A percentile compares a stretch with the other conserved stretches of the same genome.
Evolutionary conservation across 140 eudicot species (phyloP).

Genomic region (Bidens hawaiensis): DNA sequence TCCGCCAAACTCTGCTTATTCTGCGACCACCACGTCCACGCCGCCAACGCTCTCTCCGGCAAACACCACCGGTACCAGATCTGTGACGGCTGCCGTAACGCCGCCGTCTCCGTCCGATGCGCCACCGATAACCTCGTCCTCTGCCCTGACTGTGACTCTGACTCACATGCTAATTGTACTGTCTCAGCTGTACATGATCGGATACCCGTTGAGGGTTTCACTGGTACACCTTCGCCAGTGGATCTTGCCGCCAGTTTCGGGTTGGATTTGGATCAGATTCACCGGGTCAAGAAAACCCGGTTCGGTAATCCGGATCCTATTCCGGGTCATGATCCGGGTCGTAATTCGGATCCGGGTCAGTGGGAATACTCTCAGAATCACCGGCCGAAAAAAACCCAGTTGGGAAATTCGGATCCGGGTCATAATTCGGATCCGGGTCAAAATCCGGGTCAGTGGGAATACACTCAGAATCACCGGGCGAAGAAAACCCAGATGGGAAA

Average conservation of each 20-base stretch:
- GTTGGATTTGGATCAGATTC: conserved; percentile 23
- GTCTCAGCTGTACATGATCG: conserved; percentile 44
- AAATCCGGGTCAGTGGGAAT: too few species aligned
- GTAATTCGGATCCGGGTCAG: too few species aligned
- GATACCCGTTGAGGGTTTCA: conserved; percentile 41
- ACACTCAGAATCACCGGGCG: too few species aligned
- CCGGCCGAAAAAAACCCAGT: too few species aligned
- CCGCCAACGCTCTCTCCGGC: conserved; percentile 80
- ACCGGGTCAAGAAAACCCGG: neutral
- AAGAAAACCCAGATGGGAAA: too few species aligned
- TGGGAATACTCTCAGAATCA: too few species aligned
- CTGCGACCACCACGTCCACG: conserved; percentile 88
- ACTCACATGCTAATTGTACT: conserved; percentile 39
- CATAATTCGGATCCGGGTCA: too few species aligned
- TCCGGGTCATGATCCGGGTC: too few species aligned
- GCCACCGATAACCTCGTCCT: conserved; percentile 56
- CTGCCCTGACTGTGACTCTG: conserved; percentile 68
- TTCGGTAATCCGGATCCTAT: too few species aligned
- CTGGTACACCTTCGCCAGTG: conserved; percentile 53
- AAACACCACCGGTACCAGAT: conserved; percentile 82
- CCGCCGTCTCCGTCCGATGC: conserved; percentile 55
- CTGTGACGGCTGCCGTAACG: conserved; percentile 66
- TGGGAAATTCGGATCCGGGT: too few species aligned
- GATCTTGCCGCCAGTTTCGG: conserved; percentile 66
- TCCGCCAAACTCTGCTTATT: conserved; percentile 67